Base-by-base conservation (phyloP, 2,329 filamentous ascomycete species). In the Cladosporium oxysporum region DNA sequence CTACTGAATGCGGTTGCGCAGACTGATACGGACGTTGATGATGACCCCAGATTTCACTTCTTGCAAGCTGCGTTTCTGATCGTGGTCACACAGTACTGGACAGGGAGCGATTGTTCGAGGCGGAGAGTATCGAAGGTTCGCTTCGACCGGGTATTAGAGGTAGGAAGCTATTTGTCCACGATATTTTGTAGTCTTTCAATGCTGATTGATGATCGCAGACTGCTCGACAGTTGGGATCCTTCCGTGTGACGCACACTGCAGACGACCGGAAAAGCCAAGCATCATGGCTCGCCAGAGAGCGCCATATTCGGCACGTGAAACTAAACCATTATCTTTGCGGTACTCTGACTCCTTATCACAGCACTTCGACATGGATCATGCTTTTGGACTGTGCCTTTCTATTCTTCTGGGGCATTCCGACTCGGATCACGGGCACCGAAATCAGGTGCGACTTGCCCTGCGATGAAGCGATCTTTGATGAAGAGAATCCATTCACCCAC, bases 301-400 rank as follows among this genome's bases (percentile, higher is more conserved):
- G 55, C n/a, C 49, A 60, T 33, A 66, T 68, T 16, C 60, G 66
- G 67, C 64, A 26, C 47, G 64, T 37, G 12, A 10, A n/a, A 21
- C 31, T 31, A 21, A 11, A 21, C 18, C 1, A 5, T 12, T 11
- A 1, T 21, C 16, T 21, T 14, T 29, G 28, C 52, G 21, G 5
- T 33, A 5, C 26, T 35, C 33, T 33, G 26, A 29, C 23, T 28
- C 62, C 16, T 6, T 31, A 11, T 33, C 12, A 21, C 33, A 69
- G 67, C 18, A 58, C 58, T 2, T 50, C 64, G n/a, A 47, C 66
- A 4, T 67, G 50, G 31, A 28, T 69, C 18, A 60, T 33, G 5
- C 64, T 66, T 16, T 49, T 68, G 7, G 68, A 69, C 44, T 69
- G 66, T 23, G 66, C 68, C 4, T 67, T 69, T 41, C 61, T 67